Base-by-base conservation (phyloP, 441 rosid genomes). In the Gossypium lobatum region DNA sequence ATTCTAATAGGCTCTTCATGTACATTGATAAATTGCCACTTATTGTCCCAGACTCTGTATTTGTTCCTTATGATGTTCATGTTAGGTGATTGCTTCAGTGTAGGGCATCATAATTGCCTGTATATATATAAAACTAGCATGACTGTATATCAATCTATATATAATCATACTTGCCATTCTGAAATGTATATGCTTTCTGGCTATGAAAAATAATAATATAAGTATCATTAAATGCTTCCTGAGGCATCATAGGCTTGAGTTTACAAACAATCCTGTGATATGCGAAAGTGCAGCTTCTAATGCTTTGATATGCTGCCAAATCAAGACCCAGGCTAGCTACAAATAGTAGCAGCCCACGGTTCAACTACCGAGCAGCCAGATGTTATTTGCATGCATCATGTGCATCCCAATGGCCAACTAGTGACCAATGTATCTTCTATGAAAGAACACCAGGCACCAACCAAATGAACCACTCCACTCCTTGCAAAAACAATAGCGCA, bases 331-430 rank as follows among this genome's bases (percentile, higher is more conserved):
- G n/a, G 31, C 28, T 57, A 87, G 6, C 91, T 93, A 28, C 83
- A 11, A 6, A 37, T 37, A 6, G 89, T 83, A 1, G 97, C 96
- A 0, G 96, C 93, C 96, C 94, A 88, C 7, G 94, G 92, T 73
- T 92, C 93, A 0, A 89, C 97, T 9, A 87, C 95, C 0, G 96
- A 81, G 65, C 96, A 89, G 0, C 93, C 98, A 0, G 93, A 88
- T 0, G 98, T 85, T 59, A 91, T 91, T 0, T 91, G 73, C 97
- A 93, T 5, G 84, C 93, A 25, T 91, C 95, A 6, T 85, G 78
- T 7, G 92, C 89, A 20, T 93, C 89, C 95, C 95, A 91, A 61
- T 85, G 91, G n/a, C 91, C 92, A 0, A 82, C 82, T 5, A 89
- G 75, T 0, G 91, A 61, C 46, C 95, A 37, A 37, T 37, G 45